A percentile compares a stretch with the other conserved stretches of the same genome.
Conservation (phyloP, 768 basidiomycete genomes). For the Rhizopogon roseolus region DNA sequence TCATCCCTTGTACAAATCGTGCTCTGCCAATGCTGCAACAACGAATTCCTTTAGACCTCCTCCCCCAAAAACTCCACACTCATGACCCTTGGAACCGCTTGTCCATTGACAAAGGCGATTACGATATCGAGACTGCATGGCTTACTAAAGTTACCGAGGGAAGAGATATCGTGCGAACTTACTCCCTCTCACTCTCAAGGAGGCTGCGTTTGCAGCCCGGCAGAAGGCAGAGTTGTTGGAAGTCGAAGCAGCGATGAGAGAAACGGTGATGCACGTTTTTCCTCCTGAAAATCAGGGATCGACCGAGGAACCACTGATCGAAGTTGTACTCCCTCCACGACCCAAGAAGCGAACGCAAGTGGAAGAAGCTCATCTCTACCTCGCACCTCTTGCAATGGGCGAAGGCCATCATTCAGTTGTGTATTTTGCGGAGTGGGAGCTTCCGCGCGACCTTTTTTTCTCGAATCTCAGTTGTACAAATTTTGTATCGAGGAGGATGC, state of each 20-base stretch:
- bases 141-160: conserved; percentile 8
- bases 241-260: conserved; percentile 9
- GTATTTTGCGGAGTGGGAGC: conserved; percentile 45
- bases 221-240: conserved; percentile 3
- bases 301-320: conserved; percentile 24
- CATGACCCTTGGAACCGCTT: conserved; percentile 40
- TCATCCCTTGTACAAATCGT: conserved; percentile 28
- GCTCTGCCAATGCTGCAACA: conserved; percentile 12
- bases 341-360: conserved; percentile 15
- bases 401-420: conserved; percentile 47
- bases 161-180: conserved; percentile 26
- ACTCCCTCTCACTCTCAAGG: conserved; percentile 19
- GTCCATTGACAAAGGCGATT: conserved; percentile 1
- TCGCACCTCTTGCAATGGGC: conserved; percentile 38
- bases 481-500: conserved; percentile 32
- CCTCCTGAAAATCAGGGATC: conserved; percentile 13
- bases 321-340: conserved; percentile 23
- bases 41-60: too few species aligned
- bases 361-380: conserved; percentile 45
- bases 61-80: conserved; percentile 24
- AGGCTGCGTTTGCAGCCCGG: neutral
- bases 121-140: conserved; percentile 17
- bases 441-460: conserved; percentile 41
- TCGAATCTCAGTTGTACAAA: conserved; percentile 30
- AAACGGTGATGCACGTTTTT: conserved; percentile 14